A percentile compares a stretch with the other conserved stretches of the same genome.
Conservation (phyloP, 768 basidiomycete genomes). For the Phylloporus arenicola region DNA sequence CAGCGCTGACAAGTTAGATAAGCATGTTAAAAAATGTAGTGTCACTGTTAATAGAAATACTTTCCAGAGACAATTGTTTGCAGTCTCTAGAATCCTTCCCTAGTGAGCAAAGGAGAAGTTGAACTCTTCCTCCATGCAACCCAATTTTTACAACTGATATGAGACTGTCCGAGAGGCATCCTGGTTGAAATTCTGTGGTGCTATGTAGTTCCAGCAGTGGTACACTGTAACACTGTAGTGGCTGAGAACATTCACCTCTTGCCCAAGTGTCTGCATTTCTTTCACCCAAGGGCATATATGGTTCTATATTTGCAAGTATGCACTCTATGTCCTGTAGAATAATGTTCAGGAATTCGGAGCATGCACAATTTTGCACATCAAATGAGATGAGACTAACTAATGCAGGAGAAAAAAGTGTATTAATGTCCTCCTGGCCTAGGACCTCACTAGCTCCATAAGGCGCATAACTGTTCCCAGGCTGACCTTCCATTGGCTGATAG, state of each 20-base stretch:
- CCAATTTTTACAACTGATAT: conserved; percentile 6
- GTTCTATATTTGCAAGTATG: background rate
- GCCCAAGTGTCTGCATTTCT: background rate
- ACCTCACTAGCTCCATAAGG: background rate
- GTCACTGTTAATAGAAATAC: no score
- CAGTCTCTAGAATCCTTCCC: background rate
- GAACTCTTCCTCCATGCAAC: background rate
- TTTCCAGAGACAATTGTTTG: conserved; percentile 4
- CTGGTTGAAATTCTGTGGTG: background rate
- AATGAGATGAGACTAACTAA: background rate
- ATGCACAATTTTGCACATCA: no score
- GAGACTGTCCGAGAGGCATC: conserved; percentile 1
- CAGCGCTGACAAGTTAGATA: no score
- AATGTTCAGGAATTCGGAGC: no score
- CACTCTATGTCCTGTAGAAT: conserved; percentile 2
- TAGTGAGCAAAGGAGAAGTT: conserved; percentile 3
- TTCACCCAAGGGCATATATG: background rate
- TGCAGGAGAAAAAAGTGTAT: background rate
- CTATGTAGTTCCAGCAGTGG: conserved; percentile 12
- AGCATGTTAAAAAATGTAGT: no score
- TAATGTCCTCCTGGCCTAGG: background rate
- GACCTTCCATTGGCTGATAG: no score
- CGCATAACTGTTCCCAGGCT: conserved; percentile 1
- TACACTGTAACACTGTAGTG: background rate
- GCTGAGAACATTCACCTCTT: background rate